Percentiles rank a stretch among this genome's conserved stretches.
Conservation (phyloP, 257 asterid genomes). For the Anisodus acutangulus region DNA sequence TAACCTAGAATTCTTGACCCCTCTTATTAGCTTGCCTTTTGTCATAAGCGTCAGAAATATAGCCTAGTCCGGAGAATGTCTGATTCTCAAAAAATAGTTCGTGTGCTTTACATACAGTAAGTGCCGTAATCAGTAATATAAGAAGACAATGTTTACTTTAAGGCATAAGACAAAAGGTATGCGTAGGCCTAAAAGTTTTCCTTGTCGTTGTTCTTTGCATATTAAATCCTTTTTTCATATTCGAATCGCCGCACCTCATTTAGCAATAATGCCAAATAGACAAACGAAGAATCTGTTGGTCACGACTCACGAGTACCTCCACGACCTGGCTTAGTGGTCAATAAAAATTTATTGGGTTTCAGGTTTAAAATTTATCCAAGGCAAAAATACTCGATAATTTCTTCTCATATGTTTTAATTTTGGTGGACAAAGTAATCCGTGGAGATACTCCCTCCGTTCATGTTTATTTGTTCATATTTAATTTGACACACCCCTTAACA, state of each 20-base stretch:
- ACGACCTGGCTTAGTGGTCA: no score
- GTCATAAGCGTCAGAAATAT: neutral
- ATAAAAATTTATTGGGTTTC: no score
- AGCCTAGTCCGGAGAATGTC: neutral
- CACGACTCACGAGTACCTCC: no score
- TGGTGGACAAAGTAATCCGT: no score
- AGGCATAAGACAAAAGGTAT: conserved; percentile 5
- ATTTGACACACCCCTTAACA: no score
- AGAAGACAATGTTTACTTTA: conserved; percentile 29
- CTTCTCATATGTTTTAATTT: no score
- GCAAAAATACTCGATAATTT: no score
- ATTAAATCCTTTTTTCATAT: neutral
- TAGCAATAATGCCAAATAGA: neutral
- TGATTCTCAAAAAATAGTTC: neutral
- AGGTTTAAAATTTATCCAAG: no score
- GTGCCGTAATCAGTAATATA: neutral
- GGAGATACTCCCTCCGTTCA: no score
- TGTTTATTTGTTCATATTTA: no score
- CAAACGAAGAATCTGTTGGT: conserved; percentile 12
- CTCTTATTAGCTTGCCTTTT: neutral
- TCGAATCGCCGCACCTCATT: conserved; percentile 40
- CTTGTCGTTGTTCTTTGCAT: neutral
- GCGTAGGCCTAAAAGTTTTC: neutral
- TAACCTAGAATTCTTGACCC: neutral
- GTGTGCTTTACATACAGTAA: neutral